Evolutionary conservation across 345 rosid species (phyloP).

Genomic region (Xanthoceras sorbifolium): DNA sequence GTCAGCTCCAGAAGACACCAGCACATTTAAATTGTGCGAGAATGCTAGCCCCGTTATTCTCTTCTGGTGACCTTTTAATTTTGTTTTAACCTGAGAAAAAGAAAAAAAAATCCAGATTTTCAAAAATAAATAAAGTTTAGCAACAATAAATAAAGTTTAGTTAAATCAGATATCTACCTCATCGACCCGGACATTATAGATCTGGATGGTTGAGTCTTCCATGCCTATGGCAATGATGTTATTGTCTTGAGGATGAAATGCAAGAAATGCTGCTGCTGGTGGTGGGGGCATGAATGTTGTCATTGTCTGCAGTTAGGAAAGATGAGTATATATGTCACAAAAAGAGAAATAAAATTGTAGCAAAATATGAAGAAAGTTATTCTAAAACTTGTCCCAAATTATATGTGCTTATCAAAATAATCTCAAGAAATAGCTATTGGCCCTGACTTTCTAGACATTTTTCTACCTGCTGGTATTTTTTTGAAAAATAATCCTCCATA

Average conservation of each 20-base stretch:
- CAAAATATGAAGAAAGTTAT: neutral
- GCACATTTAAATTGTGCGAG: conserved; percentile 65
- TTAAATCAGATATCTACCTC: conserved; percentile 49
- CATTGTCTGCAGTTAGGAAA: conserved; percentile 55
- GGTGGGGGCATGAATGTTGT: conserved; percentile 84
- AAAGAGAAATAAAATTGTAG: neutral
- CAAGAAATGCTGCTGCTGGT: conserved; percentile 80
- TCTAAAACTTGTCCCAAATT: neutral
- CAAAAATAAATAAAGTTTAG: conserved; percentile 1
- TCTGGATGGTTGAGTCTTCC: conserved; percentile 78
- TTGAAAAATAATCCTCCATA: neutral
- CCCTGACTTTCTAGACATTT: neutral
- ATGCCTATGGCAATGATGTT: conserved; percentile 80
- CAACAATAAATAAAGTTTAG: conserved; percentile 16
- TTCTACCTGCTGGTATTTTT: neutral
- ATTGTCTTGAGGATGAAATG: conserved; percentile 76
- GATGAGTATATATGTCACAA: neutral
- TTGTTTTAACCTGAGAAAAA: conserved; percentile 59
- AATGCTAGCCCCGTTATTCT: conserved; percentile 91
- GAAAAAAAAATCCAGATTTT: conserved; percentile 1
- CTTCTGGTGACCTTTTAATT: conserved; percentile 79
- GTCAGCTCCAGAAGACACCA: conserved; percentile 91
- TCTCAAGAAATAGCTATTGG: neutral
- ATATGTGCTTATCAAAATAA: neutral
- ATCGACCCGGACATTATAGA: conserved; percentile 60